Base-by-base conservation (phyloP, 768 basidiomycete genomes). In the Gyrodon lividus region DNA sequence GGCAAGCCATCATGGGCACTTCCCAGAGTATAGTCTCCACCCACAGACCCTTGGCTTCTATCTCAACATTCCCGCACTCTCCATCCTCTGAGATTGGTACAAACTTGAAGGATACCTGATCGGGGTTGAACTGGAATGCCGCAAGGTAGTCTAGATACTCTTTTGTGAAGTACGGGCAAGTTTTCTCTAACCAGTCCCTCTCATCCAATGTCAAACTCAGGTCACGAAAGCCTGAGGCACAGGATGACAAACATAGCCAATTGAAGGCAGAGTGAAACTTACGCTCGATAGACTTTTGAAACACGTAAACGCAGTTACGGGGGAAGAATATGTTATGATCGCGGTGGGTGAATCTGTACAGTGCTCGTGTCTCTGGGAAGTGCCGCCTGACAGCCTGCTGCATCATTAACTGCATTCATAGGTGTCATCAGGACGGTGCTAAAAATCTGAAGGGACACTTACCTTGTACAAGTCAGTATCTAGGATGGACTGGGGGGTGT, bases 391-490 rank as follows among this genome's bases (percentile, higher is more conserved):
- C 84, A 0, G 92, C 93, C 70, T 95, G 89, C 72, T 98, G 96
- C 96, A 97, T 98, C 0, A 93, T 90, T 42, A 97, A 75, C 92
- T 96, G 51, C 13, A 26, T 17, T n/a, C n/a, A n/a, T n/a, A n/a
- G 41, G 42, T 6, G 14, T 20, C 39, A 39, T 16, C 28, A 50
- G 26, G 30, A 12, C 52, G 31, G 53, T 28, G 54, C 49, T 43
- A 28, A 39, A 26, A 13, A 17, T 38, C 46, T n/a, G 23, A 17
- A 26, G 28, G 48, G n/a, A 37, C 40, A 16, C 53, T 40, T 46
- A 86, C 92, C 81, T 96, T 98, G 82, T 98, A 98, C 26, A 96
- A 72, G 69, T 98, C 96, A 0, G 93, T 94, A 68, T 98, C 96
- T 40, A 98, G 78, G 46, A 98, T 74, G 14, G 92, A 94, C 24